Evolutionary conservation across 805 yeast genomes (phyloP).

Genomic region (Wickerhamomyces alni): DNA sequence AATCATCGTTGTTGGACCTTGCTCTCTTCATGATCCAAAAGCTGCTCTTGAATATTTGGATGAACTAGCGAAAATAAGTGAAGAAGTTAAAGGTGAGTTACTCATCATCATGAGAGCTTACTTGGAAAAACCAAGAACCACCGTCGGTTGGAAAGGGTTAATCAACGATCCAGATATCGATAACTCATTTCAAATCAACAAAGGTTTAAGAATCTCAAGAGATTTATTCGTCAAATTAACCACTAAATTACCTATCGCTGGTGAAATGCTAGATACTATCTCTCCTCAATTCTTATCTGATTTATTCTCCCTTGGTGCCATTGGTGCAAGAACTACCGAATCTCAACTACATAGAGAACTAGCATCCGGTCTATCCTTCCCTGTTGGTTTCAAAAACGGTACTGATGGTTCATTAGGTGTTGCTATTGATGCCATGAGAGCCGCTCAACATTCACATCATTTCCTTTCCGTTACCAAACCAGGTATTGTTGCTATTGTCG

Average conservation of each 20-base stretch:
- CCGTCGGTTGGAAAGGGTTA: slow-evolving; percentile 98
- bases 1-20: slow-evolving; percentile 90
- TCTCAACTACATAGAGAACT: slow-evolving; percentile 96
- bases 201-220: slow-evolving; percentile 86
- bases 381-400: slow-evolving; percentile 97
- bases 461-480: slow-evolving; percentile 93
- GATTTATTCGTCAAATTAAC: slow-evolving; percentile 82
- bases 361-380: slow-evolving; percentile 95
- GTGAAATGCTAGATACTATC: slow-evolving; percentile 96
- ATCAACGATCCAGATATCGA: slow-evolving; percentile 97
- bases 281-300: slow-evolving; percentile 95
- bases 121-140: slow-evolving; percentile 95
- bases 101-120: slow-evolving; percentile 95
- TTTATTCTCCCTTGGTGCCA: slow-evolving; percentile 92
- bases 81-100: slow-evolving; percentile 65
- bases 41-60: slow-evolving; percentile 89
- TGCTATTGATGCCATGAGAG: slow-evolving; percentile 89
- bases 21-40: slow-evolving; percentile 90
- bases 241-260: slow-evolving; percentile 83
- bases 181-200: slow-evolving; percentile 87
- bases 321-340: slow-evolving; percentile 98
- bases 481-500: slow-evolving; percentile 93
- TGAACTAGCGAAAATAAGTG: slow-evolving; percentile 51
- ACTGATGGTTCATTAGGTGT: slow-evolving; percentile 95
- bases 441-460: slow-evolving; percentile 91